phyloP scores from a whole-genome alignment of 2,329 filamentous ascomycete species.

The Colletotrichum spaethianum region DNA sequence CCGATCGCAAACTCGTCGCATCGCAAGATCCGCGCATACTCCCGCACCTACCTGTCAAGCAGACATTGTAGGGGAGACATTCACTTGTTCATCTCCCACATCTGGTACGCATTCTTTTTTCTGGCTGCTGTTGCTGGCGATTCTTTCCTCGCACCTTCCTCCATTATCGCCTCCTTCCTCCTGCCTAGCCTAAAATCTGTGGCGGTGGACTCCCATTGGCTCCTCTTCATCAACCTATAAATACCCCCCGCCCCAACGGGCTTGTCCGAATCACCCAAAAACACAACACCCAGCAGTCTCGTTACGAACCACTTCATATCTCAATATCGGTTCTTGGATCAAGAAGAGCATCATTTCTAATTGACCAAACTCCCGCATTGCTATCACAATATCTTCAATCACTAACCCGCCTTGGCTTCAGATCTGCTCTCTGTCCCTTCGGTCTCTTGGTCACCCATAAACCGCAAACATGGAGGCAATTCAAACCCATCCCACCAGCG shows the following conservation, averaged over 20 bases:
- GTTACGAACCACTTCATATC: background rate
- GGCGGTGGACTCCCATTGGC: background rate
- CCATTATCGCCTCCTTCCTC: background rate
- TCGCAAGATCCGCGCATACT: constrained; percentile 17
- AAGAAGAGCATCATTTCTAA: background rate
- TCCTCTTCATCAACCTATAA: background rate
- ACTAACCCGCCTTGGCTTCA: constrained; percentile 25
- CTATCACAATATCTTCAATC: background rate
- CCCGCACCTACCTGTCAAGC: constrained; percentile 46
- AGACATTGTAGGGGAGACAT: constrained; percentile 86
- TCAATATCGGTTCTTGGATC: background rate
- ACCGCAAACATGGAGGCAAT: constrained; percentile 83
- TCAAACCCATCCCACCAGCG: constrained; percentile 91
- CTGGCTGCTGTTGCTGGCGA: constrained; percentile 39
- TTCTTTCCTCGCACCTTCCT: background rate
- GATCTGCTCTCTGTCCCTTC: constrained; percentile 46
- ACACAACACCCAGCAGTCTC: background rate
- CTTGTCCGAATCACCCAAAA: background rate
- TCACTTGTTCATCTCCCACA: constrained; percentile 96
- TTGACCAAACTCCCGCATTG: background rate
- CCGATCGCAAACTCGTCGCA: constrained; percentile 9
- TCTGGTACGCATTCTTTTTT: constrained; percentile 65
- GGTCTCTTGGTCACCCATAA: background rate
- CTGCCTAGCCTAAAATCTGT: background rate
- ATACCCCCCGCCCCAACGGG: background rate